Percentiles rank a stretch among this genome's conserved stretches.
These are phyloP conservation scores for Oropetium thomaeum DNA, from an alignment of 176 grass and related monocot genomes.

Conservation along the genomic window DNA sequence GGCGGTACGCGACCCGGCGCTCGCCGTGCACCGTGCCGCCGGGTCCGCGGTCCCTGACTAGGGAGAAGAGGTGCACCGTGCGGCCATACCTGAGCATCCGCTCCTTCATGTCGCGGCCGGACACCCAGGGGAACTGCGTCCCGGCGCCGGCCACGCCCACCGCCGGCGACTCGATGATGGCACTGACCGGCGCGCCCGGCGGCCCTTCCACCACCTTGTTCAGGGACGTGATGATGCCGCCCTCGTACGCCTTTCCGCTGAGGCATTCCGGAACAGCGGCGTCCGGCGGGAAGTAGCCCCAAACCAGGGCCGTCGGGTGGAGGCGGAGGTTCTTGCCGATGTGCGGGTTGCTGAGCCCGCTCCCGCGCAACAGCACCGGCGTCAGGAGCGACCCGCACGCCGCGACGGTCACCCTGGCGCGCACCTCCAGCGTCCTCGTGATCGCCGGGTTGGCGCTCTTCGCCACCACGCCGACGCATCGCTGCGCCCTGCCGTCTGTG, in stretches of 20 bases:
- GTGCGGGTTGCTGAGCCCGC: conserved; percentile 72
- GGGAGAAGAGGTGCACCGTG: conserved; percentile 64
- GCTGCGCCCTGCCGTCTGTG: conserved; percentile 19
- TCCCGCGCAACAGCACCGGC: conserved; percentile 60
- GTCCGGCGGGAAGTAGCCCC: conserved; percentile 84
- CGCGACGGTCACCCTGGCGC: conserved; percentile 60
- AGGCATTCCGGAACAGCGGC: conserved; percentile 42
- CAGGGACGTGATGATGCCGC: conserved; percentile 88
- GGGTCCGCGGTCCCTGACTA: conserved; percentile 64
- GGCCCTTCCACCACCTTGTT: conserved; percentile 68
- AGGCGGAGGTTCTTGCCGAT: conserved; percentile 89
- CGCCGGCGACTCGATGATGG: conserved; percentile 65
- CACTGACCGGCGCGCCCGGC: conserved; percentile 1
- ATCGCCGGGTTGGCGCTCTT: conserved; percentile 42
- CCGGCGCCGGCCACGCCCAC: conserved; percentile 43
- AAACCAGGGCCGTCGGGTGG: conserved; percentile 59
- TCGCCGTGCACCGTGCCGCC: conserved; percentile 69
- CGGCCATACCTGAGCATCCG: conserved; percentile 64
- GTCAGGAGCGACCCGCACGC: conserved; percentile 71
- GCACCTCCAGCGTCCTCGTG: conserved; percentile 52
- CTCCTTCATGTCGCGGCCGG: conserved; percentile 76
- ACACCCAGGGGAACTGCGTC: conserved; percentile 66
- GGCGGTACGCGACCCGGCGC: conserved; percentile 47
- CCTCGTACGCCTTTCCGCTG: conserved; percentile 63
- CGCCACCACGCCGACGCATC: conserved; percentile 64